Percentiles rank a stretch among this genome's conserved stretches.
Conservation (phyloP, 192 early-diverging fungal genomes). For the Podila verticillata region DNA sequence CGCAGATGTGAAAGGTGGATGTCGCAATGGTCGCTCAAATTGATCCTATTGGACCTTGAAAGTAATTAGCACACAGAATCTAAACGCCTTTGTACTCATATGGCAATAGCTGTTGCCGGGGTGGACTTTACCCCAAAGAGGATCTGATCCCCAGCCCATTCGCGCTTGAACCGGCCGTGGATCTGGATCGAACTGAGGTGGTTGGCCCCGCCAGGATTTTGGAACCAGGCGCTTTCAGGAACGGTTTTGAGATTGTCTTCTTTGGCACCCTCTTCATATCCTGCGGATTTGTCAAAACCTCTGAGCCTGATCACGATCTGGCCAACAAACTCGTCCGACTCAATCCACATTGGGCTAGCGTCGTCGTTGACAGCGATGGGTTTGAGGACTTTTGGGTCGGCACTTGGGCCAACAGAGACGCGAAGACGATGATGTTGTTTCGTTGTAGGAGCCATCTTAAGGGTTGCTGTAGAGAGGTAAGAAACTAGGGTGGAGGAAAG, state of each 20-base stretch:
- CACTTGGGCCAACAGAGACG: conserved; percentile 17
- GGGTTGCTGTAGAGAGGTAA: neutral
- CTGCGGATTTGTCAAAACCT: conserved; percentile 15
- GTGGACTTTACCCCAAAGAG: conserved; percentile 24
- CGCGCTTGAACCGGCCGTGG: conserved; percentile 34
- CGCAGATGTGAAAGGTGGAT: conserved; percentile 9
- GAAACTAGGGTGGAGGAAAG: neutral
- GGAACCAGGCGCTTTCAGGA: conserved; percentile 29
- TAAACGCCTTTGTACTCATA: too few species aligned
- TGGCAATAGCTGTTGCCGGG: too few species aligned
- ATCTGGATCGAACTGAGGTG: conserved; percentile 15
- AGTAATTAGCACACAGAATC: too few species aligned
- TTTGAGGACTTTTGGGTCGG: conserved; percentile 4
- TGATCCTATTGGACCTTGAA: neutral
- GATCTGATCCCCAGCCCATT: conserved; percentile 34
- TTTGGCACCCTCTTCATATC: conserved; percentile 25
- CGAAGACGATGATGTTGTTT: conserved; percentile 13
- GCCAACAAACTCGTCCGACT: conserved; percentile 36
- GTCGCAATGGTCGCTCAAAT: conserved; percentile 18
- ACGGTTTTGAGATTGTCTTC: conserved; percentile 19
- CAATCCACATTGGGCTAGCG: conserved; percentile 17
- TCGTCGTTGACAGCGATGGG: conserved; percentile 23
- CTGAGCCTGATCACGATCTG: conserved; percentile 19
- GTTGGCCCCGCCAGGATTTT: conserved; percentile 10
- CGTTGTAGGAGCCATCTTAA: neutral